Evolutionary conservation across 805 yeast genomes (phyloP).

Genomic region (Suhomyces xylopsoci): DNA sequence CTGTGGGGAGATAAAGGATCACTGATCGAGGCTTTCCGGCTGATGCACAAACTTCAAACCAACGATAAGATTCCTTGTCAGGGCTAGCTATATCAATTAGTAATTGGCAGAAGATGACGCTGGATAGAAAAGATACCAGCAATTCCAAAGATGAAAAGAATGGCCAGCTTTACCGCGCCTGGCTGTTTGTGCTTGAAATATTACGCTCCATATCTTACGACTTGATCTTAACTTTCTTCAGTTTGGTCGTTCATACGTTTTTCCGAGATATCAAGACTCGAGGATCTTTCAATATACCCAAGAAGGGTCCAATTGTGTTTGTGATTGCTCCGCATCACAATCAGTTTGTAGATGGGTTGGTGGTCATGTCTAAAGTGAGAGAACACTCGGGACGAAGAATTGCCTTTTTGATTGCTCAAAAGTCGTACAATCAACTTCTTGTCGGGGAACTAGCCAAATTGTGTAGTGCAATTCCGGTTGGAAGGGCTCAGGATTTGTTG

Average conservation of each 20-base stretch:
- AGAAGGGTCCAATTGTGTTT: slow-evolving; percentile 34
- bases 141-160: neutral
- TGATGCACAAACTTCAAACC: neutral
- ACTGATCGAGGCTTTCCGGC: neutral
- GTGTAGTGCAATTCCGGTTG: slow-evolving; percentile 40
- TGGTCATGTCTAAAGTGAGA: slow-evolving; percentile 36
- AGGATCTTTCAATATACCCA: slow-evolving; percentile 39
- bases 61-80: neutral
- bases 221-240: slow-evolving; percentile 31
- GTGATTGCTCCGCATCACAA: slow-evolving; percentile 45
- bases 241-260: slow-evolving; percentile 35
- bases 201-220: slow-evolving; percentile 19
- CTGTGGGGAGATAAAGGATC: neutral
- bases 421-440: slow-evolving; percentile 28
- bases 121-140: neutral
- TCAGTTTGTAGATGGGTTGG: slow-evolving; percentile 39
- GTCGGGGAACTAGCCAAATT: slow-evolving; percentile 33
- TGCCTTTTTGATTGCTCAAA: slow-evolving; percentile 37
- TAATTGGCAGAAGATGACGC: neutral
- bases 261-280: slow-evolving; percentile 39
- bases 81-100: neutral
- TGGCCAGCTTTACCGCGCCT: neutral
- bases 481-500: slow-evolving; percentile 40
- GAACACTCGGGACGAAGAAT: slow-evolving; percentile 29
- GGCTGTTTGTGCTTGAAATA: neutral